These are phyloP conservation scores for Exophiala mesophila DNA, from an alignment of 2,329 filamentous ascomycete genomes.

Conservation along the genomic window DNA sequence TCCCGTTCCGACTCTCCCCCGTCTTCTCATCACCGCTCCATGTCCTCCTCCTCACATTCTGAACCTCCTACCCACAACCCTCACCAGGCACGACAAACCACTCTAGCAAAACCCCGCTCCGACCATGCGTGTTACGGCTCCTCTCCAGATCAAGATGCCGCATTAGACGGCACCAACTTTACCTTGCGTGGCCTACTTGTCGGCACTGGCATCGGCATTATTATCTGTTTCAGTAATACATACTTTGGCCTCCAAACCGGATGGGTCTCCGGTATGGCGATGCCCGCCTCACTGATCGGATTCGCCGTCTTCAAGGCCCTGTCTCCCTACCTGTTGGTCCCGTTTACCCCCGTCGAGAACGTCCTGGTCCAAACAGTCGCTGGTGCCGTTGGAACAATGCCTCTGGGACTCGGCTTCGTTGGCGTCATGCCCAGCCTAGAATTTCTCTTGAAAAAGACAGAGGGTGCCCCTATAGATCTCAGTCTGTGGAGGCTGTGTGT, in stretches of 20 bases:
- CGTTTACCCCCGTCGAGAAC: slow-evolving; percentile 93
- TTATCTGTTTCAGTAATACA: slow-evolving; percentile 96
- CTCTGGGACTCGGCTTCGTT: slow-evolving; percentile 89
- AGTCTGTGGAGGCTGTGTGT: slow-evolving; percentile 72
- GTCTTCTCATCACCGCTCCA: slow-evolving; percentile 1
- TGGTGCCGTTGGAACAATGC: slow-evolving; percentile 94
- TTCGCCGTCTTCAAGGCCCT: slow-evolving; percentile 88
- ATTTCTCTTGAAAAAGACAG: slow-evolving; percentile 70
- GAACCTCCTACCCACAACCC: too few relatives aligned
- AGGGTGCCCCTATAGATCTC: slow-evolving; percentile 71
- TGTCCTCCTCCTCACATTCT: neutral
- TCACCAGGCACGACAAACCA: too few relatives aligned
- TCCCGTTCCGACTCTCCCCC: slow-evolving; percentile 10
- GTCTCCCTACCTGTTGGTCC: slow-evolving; percentile 65
- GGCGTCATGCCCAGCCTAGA: slow-evolving; percentile 91
- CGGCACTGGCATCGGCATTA: slow-evolving; percentile 75
- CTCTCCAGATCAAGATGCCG: slow-evolving; percentile 24
- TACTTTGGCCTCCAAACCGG: slow-evolving; percentile 96
- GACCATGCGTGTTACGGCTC: slow-evolving; percentile 23
- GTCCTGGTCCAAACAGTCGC: slow-evolving; percentile 95
- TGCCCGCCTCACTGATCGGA: slow-evolving; percentile 90
- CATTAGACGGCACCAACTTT: slow-evolving; percentile 62
- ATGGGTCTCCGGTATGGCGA: slow-evolving; percentile 85
- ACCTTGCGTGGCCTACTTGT: slow-evolving; percentile 74
- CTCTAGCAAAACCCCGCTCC: slow-evolving; percentile 13